A percentile compares a stretch with the other conserved stretches of the same genome.
Evolutionary conservation across 176 grass and related monocot species (phyloP).

Genomic region (Tuctoria greenei): DNA sequence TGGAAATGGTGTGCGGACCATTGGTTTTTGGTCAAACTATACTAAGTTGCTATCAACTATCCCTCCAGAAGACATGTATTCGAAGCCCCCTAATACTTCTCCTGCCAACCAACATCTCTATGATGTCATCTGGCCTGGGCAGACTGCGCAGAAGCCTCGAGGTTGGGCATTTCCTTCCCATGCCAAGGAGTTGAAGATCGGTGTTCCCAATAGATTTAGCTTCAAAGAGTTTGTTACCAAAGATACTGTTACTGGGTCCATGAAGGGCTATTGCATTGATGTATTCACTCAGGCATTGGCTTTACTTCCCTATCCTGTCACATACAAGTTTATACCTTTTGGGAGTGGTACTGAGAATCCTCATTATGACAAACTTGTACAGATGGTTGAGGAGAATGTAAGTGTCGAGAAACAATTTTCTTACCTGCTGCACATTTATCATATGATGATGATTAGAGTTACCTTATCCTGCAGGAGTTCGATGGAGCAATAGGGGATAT

Average conservation of each 20-base stretch:
- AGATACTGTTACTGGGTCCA: constrained; percentile 53
- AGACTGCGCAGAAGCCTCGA: constrained; percentile 70
- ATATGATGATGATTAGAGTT: constrained; percentile 16
- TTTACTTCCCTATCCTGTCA: constrained; percentile 92
- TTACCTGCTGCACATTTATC: constrained; percentile 17
- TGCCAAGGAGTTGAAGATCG: constrained; percentile 82
- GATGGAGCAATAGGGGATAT: constrained; percentile 89
- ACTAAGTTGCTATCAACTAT: constrained; percentile 58
- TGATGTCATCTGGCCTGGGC: constrained; percentile 90
- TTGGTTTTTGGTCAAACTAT: constrained; percentile 98
- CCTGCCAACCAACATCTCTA: constrained; percentile 64
- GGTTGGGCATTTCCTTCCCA: constrained; percentile 83
- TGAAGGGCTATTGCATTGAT: constrained; percentile 87
- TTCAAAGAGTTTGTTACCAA: constrained; percentile 59
- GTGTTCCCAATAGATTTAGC: constrained; percentile 75
- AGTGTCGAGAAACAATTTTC: constrained; percentile 31
- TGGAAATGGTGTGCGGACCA: constrained; percentile 67
- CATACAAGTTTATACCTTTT: constrained; percentile 71
- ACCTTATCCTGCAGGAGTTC: constrained; percentile 54
- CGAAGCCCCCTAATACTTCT: constrained; percentile 64
- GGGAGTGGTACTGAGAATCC: constrained; percentile 72
- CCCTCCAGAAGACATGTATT: constrained; percentile 70
- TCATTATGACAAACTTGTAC: constrained; percentile 53
- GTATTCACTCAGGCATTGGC: constrained; percentile 81
- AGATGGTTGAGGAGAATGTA: constrained; percentile 75